Evolutionary conservation across 2,329 filamentous ascomycete genomes (phyloP).

Genomic region (Aspergillus carbonarius): DNA sequence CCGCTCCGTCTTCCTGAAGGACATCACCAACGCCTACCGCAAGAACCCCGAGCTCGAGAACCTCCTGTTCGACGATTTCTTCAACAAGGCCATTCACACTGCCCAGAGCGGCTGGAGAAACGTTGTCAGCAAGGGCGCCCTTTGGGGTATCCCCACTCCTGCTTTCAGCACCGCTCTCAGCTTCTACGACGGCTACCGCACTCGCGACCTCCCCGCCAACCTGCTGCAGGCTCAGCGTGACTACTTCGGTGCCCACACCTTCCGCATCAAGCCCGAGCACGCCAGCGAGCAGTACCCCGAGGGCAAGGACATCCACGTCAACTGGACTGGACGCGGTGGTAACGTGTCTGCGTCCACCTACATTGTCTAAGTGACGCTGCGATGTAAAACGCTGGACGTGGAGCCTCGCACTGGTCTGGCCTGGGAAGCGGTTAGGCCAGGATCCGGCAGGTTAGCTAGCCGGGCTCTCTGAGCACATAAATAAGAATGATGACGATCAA

Average conservation of each 20-base stretch:
- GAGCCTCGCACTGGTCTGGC: slow-evolving; percentile 16
- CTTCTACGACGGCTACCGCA: slow-evolving; percentile 99
- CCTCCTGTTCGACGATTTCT: slow-evolving; percentile 98
- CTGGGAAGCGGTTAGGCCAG: slow-evolving; percentile 13
- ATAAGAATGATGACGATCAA: slow-evolving; percentile 24
- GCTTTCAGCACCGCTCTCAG: slow-evolving; percentile 95
- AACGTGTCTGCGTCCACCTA: slow-evolving; percentile 98
- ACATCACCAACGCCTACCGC: slow-evolving; percentile 97
- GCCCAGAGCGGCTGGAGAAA: slow-evolving; percentile 92
- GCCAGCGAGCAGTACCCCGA: slow-evolving; percentile 77
- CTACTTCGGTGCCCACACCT: slow-evolving; percentile 96
- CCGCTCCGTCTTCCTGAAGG: slow-evolving; percentile 99
- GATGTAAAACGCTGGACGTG: slow-evolving; percentile 30
- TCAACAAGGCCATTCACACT: slow-evolving; percentile 98
- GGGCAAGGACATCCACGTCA: slow-evolving; percentile 93
- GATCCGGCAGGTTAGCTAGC: slow-evolving; percentile 11
- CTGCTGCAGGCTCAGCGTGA: slow-evolving; percentile 98
- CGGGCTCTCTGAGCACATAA: slow-evolving; percentile 19
- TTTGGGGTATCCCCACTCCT: slow-evolving; percentile 93
- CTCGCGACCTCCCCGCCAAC: slow-evolving; percentile 96
- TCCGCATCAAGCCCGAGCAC: slow-evolving; percentile 78
- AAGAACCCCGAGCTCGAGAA: slow-evolving; percentile 93
- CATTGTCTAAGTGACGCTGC: slow-evolving; percentile 68
- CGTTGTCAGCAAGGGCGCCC: slow-evolving; percentile 84
- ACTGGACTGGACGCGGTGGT: slow-evolving; percentile 98